phyloP scores from a whole-genome alignment of 768 basidiomycete genomes.

The Wakefieldia striispora region DNA sequence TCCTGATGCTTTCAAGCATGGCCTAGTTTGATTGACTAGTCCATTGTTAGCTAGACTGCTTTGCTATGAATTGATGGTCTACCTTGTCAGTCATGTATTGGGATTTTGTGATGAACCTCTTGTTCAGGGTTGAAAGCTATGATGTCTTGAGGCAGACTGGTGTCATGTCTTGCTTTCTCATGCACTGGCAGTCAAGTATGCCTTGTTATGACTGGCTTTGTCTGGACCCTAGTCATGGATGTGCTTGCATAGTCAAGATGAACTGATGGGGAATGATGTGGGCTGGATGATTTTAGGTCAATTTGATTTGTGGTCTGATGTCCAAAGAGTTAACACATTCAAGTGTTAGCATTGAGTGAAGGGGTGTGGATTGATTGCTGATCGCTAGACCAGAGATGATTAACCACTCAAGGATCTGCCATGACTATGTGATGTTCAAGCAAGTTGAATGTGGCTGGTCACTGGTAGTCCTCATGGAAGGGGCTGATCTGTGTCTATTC shows the following conservation, averaged over 20 bases:
- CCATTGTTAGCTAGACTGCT: background rate
- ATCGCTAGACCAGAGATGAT: conserved; percentile 1
- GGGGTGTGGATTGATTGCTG: conserved; percentile 5
- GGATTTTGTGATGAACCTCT: background rate
- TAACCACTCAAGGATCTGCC: conserved; percentile 18
- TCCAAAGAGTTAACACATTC: no score
- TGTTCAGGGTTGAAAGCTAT: no score
- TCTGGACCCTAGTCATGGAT: background rate
- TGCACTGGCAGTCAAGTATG: no score
- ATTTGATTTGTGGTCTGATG: no score
- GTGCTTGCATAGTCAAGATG: background rate
- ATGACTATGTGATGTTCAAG: background rate
- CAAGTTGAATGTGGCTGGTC: background rate
- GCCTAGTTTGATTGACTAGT: background rate
- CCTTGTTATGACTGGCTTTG: no score
- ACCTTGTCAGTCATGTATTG: no score
- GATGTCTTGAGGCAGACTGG: no score
- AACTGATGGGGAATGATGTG: background rate
- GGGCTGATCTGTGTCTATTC: background rate
- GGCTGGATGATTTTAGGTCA: no score
- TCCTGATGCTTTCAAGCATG: background rate
- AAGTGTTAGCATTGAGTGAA: background rate
- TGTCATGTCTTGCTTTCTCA: no score
- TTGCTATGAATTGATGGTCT: background rate
- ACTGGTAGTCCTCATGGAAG: conserved; percentile 1